Percentiles rank a stretch among this genome's conserved stretches.
phyloP scores from a whole-genome alignment of 192 early-diverging fungal genomes.

The Globomyces pollinis-pini region DNA sequence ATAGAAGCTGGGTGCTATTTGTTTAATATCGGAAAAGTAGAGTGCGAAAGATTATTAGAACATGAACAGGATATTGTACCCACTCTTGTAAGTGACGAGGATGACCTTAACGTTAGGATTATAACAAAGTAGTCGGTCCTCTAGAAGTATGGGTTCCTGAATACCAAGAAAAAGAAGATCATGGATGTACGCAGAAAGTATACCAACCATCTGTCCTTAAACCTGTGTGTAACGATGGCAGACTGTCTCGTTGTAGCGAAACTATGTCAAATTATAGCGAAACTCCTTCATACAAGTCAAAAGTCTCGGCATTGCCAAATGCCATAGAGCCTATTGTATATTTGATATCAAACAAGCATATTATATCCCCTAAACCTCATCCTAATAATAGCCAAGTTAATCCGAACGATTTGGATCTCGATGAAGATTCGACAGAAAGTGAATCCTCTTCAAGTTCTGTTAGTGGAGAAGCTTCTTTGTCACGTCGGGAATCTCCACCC shows the following conservation, averaged over 20 bases:
- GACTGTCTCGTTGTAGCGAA: background rate
- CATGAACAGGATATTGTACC: constrained; percentile 32
- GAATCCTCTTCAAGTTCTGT: background rate
- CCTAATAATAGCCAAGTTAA: too few species aligned
- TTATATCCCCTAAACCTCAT: too few species aligned
- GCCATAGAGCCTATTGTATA: background rate
- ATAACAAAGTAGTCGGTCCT: constrained; percentile 45
- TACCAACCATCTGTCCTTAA: too few species aligned
- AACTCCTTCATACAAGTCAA: background rate
- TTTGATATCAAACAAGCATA: too few species aligned
- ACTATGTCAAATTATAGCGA: background rate
- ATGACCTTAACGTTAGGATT: too few species aligned
- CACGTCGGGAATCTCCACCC: background rate
- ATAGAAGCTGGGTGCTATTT: constrained; percentile 38
- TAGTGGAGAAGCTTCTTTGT: background rate
- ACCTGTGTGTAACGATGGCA: background rate
- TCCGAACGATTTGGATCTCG: background rate
- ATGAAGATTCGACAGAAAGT: background rate
- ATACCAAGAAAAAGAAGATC: constrained; percentile 19
- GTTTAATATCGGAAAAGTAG: constrained; percentile 26
- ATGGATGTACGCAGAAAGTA: too few species aligned
- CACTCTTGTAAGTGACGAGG: too few species aligned
- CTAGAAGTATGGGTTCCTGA: constrained; percentile 39
- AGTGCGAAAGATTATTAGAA: constrained; percentile 31
- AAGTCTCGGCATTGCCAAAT: background rate